phyloP scores from a whole-genome alignment of 352 stramenopile genomes.

The Pythium coloratum region DNA sequence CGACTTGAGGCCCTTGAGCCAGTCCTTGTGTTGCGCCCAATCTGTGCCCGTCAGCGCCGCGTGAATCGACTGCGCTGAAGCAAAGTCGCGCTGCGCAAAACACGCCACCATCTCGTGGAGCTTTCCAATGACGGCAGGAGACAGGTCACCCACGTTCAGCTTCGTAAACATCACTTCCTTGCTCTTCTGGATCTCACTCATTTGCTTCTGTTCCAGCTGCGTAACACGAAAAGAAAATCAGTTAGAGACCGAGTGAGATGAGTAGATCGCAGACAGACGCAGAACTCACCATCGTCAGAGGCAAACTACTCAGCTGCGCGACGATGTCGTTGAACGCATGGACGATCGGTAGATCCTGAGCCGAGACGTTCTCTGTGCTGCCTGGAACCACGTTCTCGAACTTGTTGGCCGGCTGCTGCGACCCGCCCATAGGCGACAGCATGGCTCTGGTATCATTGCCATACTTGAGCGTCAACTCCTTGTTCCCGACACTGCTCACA shows the following conservation, averaged over 20 bases:
- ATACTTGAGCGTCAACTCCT: constrained; percentile 86
- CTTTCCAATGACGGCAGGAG: constrained; percentile 61
- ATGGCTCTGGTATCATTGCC: constrained; percentile 66
- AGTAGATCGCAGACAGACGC: neutral
- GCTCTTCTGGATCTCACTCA: constrained; percentile 82
- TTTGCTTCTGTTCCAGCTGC: constrained; percentile 88
- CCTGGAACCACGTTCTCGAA: constrained; percentile 57
- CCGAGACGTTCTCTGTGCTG: constrained; percentile 71
- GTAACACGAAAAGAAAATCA: constrained; percentile 18
- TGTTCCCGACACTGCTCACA: constrained; percentile 84
- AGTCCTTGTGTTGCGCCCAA: constrained; percentile 98
- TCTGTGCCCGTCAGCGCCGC: constrained; percentile 91
- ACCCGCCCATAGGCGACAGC: constrained; percentile 47
- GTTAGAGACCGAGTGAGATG: neutral
- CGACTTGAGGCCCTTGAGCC: constrained; percentile 96
- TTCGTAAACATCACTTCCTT: constrained; percentile 89
- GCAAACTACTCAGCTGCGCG: constrained; percentile 63
- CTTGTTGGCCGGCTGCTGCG: constrained; percentile 30
- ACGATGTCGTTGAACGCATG: constrained; percentile 81
- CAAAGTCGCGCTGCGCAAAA: constrained; percentile 81
- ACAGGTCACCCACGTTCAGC: constrained; percentile 79
- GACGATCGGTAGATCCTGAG: constrained; percentile 80
- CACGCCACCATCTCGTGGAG: constrained; percentile 82
- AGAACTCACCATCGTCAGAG: constrained; percentile 79
- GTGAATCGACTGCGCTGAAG: constrained; percentile 80